A percentile compares a stretch with the other conserved stretches of the same genome.
Conservation (phyloP, 2,329 filamentous ascomycete genomes). For the Salinomyces thailandicus region DNA sequence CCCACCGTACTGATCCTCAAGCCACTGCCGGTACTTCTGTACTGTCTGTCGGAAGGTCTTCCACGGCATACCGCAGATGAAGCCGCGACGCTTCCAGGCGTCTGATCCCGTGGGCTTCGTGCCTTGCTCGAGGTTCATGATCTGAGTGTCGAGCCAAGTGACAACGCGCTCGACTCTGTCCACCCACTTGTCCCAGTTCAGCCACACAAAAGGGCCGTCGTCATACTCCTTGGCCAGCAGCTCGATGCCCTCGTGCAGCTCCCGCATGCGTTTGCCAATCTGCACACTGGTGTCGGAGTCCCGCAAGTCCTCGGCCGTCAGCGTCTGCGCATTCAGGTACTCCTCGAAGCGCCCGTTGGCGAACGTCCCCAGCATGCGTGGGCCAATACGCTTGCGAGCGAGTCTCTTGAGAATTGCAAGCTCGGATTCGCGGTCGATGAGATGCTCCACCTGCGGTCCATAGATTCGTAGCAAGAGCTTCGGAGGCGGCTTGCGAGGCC, state of each 20-base stretch:
- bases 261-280: constrained; percentile 95
- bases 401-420: constrained; percentile 75
- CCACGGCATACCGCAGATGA: constrained; percentile 80
- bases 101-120: constrained; percentile 33
- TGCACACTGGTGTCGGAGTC: constrained; percentile 75
- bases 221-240: constrained; percentile 67
- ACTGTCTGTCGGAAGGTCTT: constrained; percentile 62
- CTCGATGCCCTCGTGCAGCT: constrained; percentile 88
- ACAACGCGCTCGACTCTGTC: constrained; percentile 53
- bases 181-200: constrained; percentile 92
- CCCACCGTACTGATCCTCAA: constrained; percentile 63
- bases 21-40: constrained; percentile 63
- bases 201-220: constrained; percentile 72
- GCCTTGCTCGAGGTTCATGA: constrained; percentile 37
- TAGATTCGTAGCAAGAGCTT: constrained; percentile 88
- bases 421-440: constrained; percentile 89
- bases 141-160: constrained; percentile 50
- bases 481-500: constrained; percentile 42
- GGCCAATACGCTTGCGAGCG: constrained; percentile 85
- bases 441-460: constrained; percentile 85
- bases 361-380: constrained; percentile 82
- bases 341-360: constrained; percentile 92
- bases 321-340: constrained; percentile 73
- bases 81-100: constrained; percentile 60
- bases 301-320: constrained; percentile 67